Conservation (phyloP, 1,139 yeast genomes). For the Hyphopichia wangnamkhiaoensis region DNA sequence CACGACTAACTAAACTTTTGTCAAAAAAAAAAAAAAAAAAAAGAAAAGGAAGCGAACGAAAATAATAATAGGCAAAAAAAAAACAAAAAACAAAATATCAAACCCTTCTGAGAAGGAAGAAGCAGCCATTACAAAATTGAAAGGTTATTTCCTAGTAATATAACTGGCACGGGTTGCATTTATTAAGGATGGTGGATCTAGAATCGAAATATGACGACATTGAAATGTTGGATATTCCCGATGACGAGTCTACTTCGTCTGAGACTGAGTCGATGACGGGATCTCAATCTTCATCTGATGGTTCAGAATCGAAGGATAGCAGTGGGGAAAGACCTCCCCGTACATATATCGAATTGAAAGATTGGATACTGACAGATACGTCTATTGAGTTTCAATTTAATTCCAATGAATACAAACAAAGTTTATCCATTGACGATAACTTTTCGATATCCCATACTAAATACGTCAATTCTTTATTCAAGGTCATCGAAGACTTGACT, state of each 20-base stretch:
- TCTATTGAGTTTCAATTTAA: conserved; percentile 35
- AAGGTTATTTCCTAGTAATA: too few relatives aligned
- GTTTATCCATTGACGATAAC: conserved; percentile 19
- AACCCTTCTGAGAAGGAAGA: too few relatives aligned
- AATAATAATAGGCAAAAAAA: too few relatives aligned
- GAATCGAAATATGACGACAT: conserved; percentile 35
- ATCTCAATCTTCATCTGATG: conserved; percentile 14
- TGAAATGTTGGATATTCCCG: conserved; percentile 50
- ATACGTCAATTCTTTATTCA: conserved; percentile 36
- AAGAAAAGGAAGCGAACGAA: not conserved
- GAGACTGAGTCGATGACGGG: conserved; percentile 35
- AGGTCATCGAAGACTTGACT: conserved; percentile 32
- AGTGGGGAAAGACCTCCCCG: conserved; percentile 1
- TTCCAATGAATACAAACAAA: conserved; percentile 23
- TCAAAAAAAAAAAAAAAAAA: not conserved
- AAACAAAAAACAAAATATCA: too few relatives aligned
- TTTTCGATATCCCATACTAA: conserved; percentile 22
- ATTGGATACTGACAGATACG: conserved; percentile 36
- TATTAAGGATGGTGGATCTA: not conserved
- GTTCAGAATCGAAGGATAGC: not conserved
- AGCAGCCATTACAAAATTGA: too few relatives aligned
- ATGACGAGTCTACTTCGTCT: conserved; percentile 29
- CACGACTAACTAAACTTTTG: too few relatives aligned
- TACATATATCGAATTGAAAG: conserved; percentile 25
- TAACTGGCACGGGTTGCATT: too few relatives aligned